Percentiles rank a stretch among this genome's conserved stretches.
Conservation (phyloP, 2,329 filamentous ascomycete species). For the Arthrobotrys iridis region DNA sequence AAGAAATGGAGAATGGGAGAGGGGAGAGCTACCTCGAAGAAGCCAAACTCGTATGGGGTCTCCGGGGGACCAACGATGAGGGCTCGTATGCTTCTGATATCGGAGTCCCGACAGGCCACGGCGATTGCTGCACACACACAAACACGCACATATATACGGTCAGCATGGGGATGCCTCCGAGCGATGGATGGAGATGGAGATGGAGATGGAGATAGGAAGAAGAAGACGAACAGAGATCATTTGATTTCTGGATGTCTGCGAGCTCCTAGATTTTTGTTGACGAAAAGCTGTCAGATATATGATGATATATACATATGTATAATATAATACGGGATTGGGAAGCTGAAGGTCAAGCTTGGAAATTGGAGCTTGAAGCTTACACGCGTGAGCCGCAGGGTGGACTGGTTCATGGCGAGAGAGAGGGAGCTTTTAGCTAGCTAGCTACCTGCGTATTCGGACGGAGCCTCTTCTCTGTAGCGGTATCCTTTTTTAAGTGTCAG, state of each 20-base stretch:
- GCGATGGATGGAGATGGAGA: not conserved
- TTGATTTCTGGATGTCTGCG: slow-evolving; percentile 81
- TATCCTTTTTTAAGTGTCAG: too few relatives aligned
- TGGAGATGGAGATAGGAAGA: not conserved
- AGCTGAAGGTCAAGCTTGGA: too few relatives aligned
- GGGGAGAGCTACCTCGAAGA: slow-evolving; percentile 77
- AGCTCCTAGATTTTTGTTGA: slow-evolving; percentile 75
- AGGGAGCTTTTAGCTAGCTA: not conserved
- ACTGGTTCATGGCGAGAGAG: slow-evolving; percentile 77
- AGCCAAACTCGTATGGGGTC: slow-evolving; percentile 95
- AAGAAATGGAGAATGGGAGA: slow-evolving; percentile 56
- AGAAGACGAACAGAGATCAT: slow-evolving; percentile 78
- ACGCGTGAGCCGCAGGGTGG: slow-evolving; percentile 86
- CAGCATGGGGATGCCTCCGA: slow-evolving; percentile 50
- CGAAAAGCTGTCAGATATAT: slow-evolving; percentile 60
- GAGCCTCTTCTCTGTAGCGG: too few relatives aligned
- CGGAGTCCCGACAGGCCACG: slow-evolving; percentile 84
- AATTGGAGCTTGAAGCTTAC: too few relatives aligned
- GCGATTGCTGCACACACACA: slow-evolving; percentile 75
- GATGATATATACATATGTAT: too few relatives aligned
- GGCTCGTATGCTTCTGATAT: slow-evolving; percentile 87
- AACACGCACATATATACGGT: too few relatives aligned
- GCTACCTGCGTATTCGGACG: not conserved
- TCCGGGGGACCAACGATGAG: slow-evolving; percentile 92
- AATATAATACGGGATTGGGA: too few relatives aligned